Conservation (phyloP, 1,284 basidiomycete species). For the Ceratobasidium sp. region DNA sequence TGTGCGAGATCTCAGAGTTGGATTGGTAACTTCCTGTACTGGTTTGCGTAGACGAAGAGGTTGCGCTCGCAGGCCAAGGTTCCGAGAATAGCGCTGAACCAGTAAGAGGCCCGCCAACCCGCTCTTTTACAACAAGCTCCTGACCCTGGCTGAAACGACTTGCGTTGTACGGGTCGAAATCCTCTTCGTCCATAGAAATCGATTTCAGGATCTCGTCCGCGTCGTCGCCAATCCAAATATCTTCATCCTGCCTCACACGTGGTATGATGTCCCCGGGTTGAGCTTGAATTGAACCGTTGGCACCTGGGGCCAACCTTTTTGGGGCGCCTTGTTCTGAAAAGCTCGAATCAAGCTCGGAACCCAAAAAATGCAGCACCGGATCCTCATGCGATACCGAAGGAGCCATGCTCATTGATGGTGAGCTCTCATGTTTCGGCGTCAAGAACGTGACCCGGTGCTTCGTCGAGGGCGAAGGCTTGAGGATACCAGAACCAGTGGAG, state of each 20-base stretch:
- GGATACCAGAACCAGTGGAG: neutral
- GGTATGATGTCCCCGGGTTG: neutral
- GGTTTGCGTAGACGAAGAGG: conserved; percentile 10
- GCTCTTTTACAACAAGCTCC: neutral
- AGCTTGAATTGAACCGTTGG: neutral
- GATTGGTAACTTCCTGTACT: neutral
- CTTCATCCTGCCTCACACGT: neutral
- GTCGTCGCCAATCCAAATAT: conserved; percentile 23
- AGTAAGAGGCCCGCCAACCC: neutral
- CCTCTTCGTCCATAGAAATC: conserved; percentile 15
- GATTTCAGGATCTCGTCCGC: conserved; percentile 28
- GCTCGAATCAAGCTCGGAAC: neutral
- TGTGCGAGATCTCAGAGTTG: neutral
- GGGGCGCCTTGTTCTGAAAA: neutral
- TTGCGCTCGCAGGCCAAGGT: conserved; percentile 27
- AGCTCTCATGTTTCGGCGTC: neutral
- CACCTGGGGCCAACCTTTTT: neutral
- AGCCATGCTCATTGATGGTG: neutral
- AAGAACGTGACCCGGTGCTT: conserved; percentile 30
- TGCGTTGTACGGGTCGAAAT: neutral
- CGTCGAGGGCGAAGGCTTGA: neutral
- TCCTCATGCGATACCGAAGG: neutral
- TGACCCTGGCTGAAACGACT: conserved; percentile 1
- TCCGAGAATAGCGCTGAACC: conserved; percentile 22
- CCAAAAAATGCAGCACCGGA: neutral